phyloP scores from a whole-genome alignment of 192 early-diverging fungal genomes.

The Backusella psychrophila region DNA sequence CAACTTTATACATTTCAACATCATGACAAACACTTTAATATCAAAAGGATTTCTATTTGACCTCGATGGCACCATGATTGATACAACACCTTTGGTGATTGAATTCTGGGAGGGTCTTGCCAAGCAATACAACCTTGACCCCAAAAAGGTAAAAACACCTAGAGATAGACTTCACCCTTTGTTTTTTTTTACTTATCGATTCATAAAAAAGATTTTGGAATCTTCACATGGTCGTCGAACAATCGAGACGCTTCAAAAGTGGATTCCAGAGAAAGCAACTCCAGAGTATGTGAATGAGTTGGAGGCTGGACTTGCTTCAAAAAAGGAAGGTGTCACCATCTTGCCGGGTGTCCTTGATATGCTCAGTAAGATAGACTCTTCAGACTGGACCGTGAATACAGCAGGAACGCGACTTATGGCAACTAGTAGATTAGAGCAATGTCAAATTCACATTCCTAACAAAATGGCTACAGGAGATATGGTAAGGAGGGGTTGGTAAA shows the following conservation, averaged over 20 bases:
- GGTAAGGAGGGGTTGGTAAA: not conserved
- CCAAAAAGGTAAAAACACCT: conserved; percentile 25
- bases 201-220: conserved; percentile 26
- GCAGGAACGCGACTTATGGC: conserved; percentile 47
- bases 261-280: conserved; percentile 37
- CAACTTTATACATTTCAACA: not conserved
- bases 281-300: conserved; percentile 15
- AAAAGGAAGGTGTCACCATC: conserved; percentile 43
- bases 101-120: conserved; percentile 45
- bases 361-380: conserved; percentile 23
- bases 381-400: conserved; percentile 42
- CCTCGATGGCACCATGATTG: conserved; percentile 51
- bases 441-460: conserved; percentile 31
- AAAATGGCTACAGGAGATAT: conserved; percentile 28
- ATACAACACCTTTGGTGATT: conserved; percentile 49
- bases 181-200: too few species aligned
- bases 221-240: conserved; percentile 51
- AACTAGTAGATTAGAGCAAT: conserved; percentile 35
- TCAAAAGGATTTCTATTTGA: conserved; percentile 36
- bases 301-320: conserved; percentile 21
- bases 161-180: too few species aligned
- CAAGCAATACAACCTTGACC: conserved; percentile 37
- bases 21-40: not conserved
- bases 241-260: conserved; percentile 45
- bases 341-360: conserved; percentile 43